These are phyloP conservation scores for Talaromyces verruculosus DNA, from an alignment of 2,329 filamentous ascomycete genomes.

Conservation along the genomic window DNA sequence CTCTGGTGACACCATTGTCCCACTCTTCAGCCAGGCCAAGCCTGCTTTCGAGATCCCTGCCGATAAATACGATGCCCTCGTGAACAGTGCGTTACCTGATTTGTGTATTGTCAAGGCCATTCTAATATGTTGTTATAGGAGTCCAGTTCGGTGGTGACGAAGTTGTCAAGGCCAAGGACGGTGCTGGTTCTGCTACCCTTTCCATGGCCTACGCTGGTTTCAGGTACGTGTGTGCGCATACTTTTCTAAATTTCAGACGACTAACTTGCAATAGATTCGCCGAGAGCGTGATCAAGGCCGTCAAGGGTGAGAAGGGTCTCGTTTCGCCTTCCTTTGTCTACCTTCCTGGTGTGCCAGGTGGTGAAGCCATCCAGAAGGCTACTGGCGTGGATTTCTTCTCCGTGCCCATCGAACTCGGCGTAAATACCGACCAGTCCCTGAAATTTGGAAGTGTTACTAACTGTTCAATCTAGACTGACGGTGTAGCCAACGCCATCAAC, in stretches of 20 bases:
- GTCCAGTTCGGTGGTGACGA: conserved; percentile 98
- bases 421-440: conserved; percentile 53
- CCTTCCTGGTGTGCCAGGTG: conserved; percentile 83
- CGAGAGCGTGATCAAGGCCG: conserved; percentile 87
- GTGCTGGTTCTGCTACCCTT: conserved; percentile 82
- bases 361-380: conserved; percentile 79
- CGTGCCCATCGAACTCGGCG: conserved; percentile 90
- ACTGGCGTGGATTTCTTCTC: conserved; percentile 93
- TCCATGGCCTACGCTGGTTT: conserved; percentile 96
- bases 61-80: conserved; percentile 85
- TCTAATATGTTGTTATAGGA: conserved; percentile 41
- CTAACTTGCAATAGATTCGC: conserved; percentile 62
- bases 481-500: conserved; percentile 82
- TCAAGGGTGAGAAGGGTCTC: conserved; percentile 86
- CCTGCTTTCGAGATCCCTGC: conserved; percentile 76
- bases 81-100: conserved; percentile 65
- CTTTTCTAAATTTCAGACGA: conserved; percentile 20
- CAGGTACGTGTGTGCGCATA: conserved; percentile 58
- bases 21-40: conserved; percentile 88
- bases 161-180: conserved; percentile 93
- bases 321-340: conserved; percentile 96
- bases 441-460: conserved; percentile 8
- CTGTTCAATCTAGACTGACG: conserved; percentile 62
- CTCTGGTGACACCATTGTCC: conserved; percentile 97
- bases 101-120: neutral